Conservation (phyloP, 1,139 yeast genomes). For the Yamadazyma sp. region DNA sequence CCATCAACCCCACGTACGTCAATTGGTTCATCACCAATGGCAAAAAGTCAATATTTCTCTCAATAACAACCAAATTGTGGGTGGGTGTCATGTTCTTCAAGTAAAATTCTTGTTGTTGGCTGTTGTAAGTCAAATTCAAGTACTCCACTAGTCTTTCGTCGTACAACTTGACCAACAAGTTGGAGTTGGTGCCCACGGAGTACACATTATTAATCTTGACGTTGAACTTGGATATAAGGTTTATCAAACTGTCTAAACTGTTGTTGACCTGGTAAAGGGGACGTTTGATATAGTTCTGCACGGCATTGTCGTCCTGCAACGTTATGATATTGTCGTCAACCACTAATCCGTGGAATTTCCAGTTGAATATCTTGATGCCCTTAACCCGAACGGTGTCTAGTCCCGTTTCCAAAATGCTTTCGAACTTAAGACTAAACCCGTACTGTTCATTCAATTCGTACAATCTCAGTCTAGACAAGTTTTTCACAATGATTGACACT, state of each 20-base stretch:
- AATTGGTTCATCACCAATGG: constrained; percentile 75
- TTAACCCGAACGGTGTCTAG: constrained; percentile 16
- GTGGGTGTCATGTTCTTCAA: constrained; percentile 38
- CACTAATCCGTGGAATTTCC: constrained; percentile 33
- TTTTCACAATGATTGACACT: constrained; percentile 30
- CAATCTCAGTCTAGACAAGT: constrained; percentile 28
- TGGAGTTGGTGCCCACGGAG: constrained; percentile 42
- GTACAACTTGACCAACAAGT: constrained; percentile 28
- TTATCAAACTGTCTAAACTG: constrained; percentile 26
- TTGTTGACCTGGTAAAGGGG: constrained; percentile 35
- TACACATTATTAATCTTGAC: constrained; percentile 38
- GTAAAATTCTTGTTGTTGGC: constrained; percentile 40
- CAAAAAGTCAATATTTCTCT: constrained; percentile 70
- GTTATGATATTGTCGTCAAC: constrained; percentile 26
- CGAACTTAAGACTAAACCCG: constrained; percentile 22
- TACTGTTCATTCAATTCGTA: constrained; percentile 29
- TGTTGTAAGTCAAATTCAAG: constrained; percentile 27
- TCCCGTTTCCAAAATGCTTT: constrained; percentile 15
- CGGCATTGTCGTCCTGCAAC: constrained; percentile 20
- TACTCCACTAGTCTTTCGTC: constrained; percentile 30
- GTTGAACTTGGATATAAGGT: constrained; percentile 22
- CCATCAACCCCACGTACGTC: constrained; percentile 79
- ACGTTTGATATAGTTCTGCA: constrained; percentile 31
- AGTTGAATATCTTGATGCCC: constrained; percentile 25
- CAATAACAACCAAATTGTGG: constrained; percentile 70